Evolutionary conservation across 1,284 basidiomycete genomes (phyloP), one percentile per base, ranked within the genome.

Genomic region (Apiotrichum brassicae): DNA sequence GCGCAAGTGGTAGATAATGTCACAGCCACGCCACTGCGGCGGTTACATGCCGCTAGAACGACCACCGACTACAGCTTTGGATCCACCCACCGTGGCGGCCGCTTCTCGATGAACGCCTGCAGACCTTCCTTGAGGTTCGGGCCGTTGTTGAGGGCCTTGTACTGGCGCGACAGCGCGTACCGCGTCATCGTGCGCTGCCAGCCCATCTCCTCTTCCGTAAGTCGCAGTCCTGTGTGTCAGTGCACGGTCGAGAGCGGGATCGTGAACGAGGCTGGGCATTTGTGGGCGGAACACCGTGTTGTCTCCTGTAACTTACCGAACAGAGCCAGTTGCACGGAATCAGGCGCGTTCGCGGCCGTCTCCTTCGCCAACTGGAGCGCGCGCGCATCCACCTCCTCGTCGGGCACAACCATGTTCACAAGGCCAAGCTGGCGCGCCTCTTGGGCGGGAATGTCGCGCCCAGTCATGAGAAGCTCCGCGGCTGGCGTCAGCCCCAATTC

Each of bases 391-490:
- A 54, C 53, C n/a, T 48, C 16, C 28, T 41, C 46, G 30, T 54
- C 53, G 22, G 53, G 53, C 9, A 54, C 53, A 14, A 54, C 46
- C 22, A 30, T 25, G 46, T 51, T 54, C 7, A 54, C 49, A 12
- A 54, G 46, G 0, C 49, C 46, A 9, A 23, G 20, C 2, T 35
- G 38, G 38, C 37, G 36, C 0, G 53, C 53, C 34, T 54, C 53
- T 16, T 8, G 30, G 8, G 53, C 33, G 6, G 48, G 43, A 16
- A 54, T 47, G 34, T 50, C 49, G 28, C 53, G 42, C 6, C 53
- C 53, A 1, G 49, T 51, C 49, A 54, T 50, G 30, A 54, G 46
- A 12, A 43, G 35, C 43, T 54, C 53, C 14, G 49, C 25, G 11
- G 53, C 53, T 54, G 40, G 3, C 11, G 41, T 44, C 24, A 48